A percentile compares a stretch with the other conserved stretches of the same genome.
These are phyloP conservation scores for Metschnikowia reukaufii DNA, from an alignment of 805 yeast genomes.

Conservation along the genomic window DNA sequence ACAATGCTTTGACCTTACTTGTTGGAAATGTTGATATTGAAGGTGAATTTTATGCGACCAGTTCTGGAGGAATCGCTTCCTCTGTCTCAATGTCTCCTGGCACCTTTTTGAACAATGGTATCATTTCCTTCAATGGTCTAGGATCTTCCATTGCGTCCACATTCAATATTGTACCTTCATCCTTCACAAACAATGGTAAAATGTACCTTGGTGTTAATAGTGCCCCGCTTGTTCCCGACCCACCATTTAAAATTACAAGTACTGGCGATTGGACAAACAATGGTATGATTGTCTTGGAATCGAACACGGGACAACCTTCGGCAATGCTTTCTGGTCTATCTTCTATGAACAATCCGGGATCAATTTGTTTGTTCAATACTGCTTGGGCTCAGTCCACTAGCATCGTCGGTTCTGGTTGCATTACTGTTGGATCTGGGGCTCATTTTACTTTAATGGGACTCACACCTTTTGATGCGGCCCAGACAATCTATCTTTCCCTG, in stretches of 20 bases:
- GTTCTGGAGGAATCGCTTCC: not conserved
- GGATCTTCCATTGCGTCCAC: constrained; percentile 20
- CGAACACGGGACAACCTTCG: not conserved
- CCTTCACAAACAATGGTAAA: constrained; percentile 26
- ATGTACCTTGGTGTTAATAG: constrained; percentile 20
- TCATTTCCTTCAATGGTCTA: constrained; percentile 23
- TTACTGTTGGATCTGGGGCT: constrained; percentile 4
- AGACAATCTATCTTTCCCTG: constrained; percentile 6
- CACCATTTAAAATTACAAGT: constrained; percentile 4
- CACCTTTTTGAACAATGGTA: constrained; percentile 21
- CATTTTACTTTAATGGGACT: constrained; percentile 5
- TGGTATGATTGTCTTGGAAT: constrained; percentile 11
- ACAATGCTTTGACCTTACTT: constrained; percentile 6
- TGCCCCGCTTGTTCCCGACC: constrained; percentile 16
- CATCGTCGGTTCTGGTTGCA: constrained; percentile 29
- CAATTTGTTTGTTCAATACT: constrained; percentile 27
- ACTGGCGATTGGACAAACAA: constrained; percentile 5
- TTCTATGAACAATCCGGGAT: constrained; percentile 27
- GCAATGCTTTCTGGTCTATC: not conserved
- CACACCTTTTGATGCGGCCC: not conserved
- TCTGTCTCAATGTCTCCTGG: constrained; percentile 1
- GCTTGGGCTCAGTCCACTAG: constrained; percentile 24
- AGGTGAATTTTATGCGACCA: constrained; percentile 13
- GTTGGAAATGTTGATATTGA: constrained; percentile 6
- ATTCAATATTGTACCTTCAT: constrained; percentile 17